Evolutionary conservation across 768 basidiomycete genomes (phyloP).

Genomic region (Leccinum variicolor): DNA sequence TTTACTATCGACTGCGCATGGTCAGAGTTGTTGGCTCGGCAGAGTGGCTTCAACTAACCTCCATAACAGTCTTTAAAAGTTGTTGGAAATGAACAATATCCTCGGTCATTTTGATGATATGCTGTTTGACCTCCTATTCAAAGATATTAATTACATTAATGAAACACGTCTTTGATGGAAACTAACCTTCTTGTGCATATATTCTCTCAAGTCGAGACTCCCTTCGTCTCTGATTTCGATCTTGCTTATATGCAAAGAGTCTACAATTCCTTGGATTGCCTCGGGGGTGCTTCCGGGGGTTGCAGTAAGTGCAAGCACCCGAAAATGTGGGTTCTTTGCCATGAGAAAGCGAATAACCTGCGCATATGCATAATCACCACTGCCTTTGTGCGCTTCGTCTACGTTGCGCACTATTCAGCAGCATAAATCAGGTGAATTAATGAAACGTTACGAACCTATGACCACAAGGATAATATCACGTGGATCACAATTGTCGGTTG

Average conservation of each 20-base stretch:
- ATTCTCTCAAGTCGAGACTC: conserved; percentile 81
- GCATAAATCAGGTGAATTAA: background rate
- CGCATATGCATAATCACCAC: conserved; percentile 90
- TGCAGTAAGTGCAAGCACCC: conserved; percentile 90
- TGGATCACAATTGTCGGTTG: conserved; percentile 68
- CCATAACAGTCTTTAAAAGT: conserved; percentile 68
- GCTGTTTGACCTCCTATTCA: conserved; percentile 66
- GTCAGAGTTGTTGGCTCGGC: conserved; percentile 3
- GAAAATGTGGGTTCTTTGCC: conserved; percentile 92
- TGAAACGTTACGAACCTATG: conserved; percentile 53
- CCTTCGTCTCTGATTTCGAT: conserved; percentile 94
- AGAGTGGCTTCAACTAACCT: conserved; percentile 42
- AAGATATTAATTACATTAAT: background rate
- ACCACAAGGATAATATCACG: conserved; percentile 83
- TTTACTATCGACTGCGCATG: conserved; percentile 32
- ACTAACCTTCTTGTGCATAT: conserved; percentile 82
- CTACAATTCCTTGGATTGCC: conserved; percentile 87
- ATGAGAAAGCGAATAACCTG: conserved; percentile 86
- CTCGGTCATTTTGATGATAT: conserved; percentile 71
- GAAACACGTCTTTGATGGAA: background rate
- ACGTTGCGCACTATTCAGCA: conserved; percentile 4
- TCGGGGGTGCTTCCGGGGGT: conserved; percentile 88
- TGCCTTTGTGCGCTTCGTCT: conserved; percentile 97
- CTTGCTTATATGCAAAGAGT: conserved; percentile 88
- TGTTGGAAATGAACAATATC: conserved; percentile 65